A percentile compares a stretch with the other conserved stretches of the same genome.
Conservation (phyloP, 169 alveolate species). For the Eimeria tenella region DNA sequence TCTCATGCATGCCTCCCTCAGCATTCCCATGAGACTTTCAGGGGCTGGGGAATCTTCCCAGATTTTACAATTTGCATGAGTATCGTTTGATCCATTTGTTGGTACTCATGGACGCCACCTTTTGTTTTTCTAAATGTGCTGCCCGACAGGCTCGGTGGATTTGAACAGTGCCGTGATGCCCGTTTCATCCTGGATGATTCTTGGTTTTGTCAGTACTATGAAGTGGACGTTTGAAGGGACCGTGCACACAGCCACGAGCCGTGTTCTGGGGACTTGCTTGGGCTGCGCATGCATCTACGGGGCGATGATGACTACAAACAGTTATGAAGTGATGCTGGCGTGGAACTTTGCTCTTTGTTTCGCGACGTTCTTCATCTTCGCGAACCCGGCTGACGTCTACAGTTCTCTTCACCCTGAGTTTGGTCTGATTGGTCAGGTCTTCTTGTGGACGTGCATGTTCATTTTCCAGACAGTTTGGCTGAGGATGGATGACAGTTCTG, state of each 20-base stretch:
- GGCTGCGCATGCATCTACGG: conserved; percentile 23
- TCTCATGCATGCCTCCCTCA: too few species aligned
- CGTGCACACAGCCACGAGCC: conserved; percentile 20
- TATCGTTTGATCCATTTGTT: too few species aligned
- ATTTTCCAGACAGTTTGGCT: conserved; percentile 29
- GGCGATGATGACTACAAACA: conserved; percentile 16
- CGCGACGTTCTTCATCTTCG: neutral
- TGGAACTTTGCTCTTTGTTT: neutral
- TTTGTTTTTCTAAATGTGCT: neutral
- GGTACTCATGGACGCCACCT: too few species aligned
- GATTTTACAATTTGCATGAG: too few species aligned
- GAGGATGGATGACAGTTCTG: neutral
- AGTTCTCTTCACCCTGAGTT: conserved; percentile 7
- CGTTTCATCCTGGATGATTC: conserved; percentile 4
- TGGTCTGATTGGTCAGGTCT: conserved; percentile 9
- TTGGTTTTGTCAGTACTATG: neutral
- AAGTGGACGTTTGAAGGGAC: conserved; percentile 21
- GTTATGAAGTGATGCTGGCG: neutral
- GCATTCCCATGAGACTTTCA: too few species aligned
- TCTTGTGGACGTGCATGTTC: neutral
- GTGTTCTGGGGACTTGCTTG: neutral
- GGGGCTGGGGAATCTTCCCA: too few species aligned
- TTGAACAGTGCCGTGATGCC: neutral
- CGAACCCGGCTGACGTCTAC: neutral
- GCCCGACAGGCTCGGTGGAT: conserved; percentile 8